Percentiles rank a stretch among this genome's conserved stretches.
These are phyloP conservation scores for Nitzschia sp. DNA, from an alignment of 108 stramenopile species.

Conservation along the genomic window DNA sequence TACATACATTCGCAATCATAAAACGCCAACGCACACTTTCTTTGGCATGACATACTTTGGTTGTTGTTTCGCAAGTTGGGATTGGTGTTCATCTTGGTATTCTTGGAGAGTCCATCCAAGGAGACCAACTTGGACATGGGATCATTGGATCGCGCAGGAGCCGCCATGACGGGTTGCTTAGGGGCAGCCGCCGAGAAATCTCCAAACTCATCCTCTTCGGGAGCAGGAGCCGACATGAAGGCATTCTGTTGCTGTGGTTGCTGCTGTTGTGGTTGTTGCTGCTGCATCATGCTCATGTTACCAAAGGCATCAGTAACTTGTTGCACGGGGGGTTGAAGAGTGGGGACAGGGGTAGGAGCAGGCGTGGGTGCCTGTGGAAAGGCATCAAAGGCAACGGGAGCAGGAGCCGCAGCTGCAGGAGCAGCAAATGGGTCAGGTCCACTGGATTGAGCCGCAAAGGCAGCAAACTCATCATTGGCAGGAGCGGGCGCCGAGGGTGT, in stretches of 20 bases:
- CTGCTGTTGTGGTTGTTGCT: conserved; percentile 17
- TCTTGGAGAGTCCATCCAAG: conserved; percentile 75
- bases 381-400: conserved; percentile 53
- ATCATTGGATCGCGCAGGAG: conserved; percentile 51
- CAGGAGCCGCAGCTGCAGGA: conserved; percentile 22
- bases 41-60: background rate
- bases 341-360: conserved; percentile 25
- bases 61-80: background rate
- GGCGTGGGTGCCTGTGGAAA: conserved; percentile 56
- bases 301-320: conserved; percentile 34
- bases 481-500: conserved; percentile 39
- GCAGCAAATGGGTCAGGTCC: conserved; percentile 37
- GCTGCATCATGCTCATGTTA: conserved; percentile 32
- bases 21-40: too few relatives aligned
- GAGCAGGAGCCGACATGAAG: background rate
- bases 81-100: conserved; percentile 34
- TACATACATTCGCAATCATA: too few relatives aligned
- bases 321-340: conserved; percentile 6
- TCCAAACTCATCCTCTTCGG: conserved; percentile 53
- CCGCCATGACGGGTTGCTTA: conserved; percentile 20
- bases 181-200: conserved; percentile 63
- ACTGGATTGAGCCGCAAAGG: conserved; percentile 34
- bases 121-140: conserved; percentile 75
- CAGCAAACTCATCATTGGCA: conserved; percentile 45
- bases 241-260: background rate